These are phyloP conservation scores for Penicillium crustosum DNA, from an alignment of 2,329 filamentous ascomycete genomes.

Conservation along the genomic window DNA sequence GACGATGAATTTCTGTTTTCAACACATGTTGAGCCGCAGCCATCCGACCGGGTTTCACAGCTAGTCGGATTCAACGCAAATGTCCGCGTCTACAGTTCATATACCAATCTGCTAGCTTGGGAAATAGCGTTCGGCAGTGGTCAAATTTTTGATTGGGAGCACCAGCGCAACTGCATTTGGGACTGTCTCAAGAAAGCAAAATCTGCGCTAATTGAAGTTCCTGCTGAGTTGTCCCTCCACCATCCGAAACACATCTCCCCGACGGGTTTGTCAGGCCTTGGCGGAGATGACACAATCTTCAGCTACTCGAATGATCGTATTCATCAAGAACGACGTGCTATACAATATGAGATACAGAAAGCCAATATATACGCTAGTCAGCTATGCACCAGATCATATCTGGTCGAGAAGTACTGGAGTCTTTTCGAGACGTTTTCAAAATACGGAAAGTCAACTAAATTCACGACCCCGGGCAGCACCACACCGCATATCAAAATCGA, in stretches of 20 bases:
- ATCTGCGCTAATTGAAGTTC: conserved; percentile 64
- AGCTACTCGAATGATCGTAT: conserved; percentile 31
- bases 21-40: conserved; percentile 69
- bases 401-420: conserved; percentile 82
- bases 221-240: conserved; percentile 65
- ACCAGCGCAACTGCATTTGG: conserved; percentile 72
- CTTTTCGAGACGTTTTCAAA: conserved; percentile 64
- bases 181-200: conserved; percentile 71
- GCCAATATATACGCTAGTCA: conserved; percentile 84
- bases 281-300: conserved; percentile 21
- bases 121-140: conserved; percentile 80
- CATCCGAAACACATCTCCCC: conserved; percentile 19
- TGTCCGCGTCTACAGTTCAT: conserved; percentile 75
- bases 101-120: conserved; percentile 74
- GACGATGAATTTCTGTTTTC: conserved; percentile 79
- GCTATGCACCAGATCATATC: conserved; percentile 76
- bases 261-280: conserved; percentile 11
- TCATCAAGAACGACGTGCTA: conserved; percentile 32
- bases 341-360: conserved; percentile 88
- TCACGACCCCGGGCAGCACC: conserved; percentile 11
- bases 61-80: conserved; percentile 80
- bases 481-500: conserved; percentile 22
- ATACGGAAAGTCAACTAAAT: conserved; percentile 23
- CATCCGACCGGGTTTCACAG: conserved; percentile 65
- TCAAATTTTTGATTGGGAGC: conserved; percentile 70